A percentile compares a stretch with the other conserved stretches of the same genome.
phyloP scores from a whole-genome alignment of 495 filamentous ascomycete species.

The Daldinia caldariorum region DNA sequence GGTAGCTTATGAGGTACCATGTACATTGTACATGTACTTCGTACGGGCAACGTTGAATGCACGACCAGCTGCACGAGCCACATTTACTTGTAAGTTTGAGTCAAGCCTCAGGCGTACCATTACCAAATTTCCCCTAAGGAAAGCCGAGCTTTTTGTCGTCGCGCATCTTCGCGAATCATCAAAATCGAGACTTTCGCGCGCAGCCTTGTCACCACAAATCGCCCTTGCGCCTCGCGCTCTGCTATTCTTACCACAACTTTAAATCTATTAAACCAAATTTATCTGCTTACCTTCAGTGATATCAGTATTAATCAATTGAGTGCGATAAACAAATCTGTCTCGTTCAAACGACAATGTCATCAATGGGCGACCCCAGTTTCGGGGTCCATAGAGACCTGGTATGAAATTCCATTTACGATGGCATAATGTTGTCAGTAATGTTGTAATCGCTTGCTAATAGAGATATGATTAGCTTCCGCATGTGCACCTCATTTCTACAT shows the following conservation, averaged over 20 bases:
- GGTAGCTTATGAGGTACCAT: background rate
- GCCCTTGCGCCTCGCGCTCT: conserved; percentile 28
- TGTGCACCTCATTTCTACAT: conserved; percentile 83
- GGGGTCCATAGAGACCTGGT: conserved; percentile 72
- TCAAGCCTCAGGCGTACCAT: background rate
- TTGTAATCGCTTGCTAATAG: conserved; percentile 18
- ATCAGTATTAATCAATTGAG: conserved; percentile 14
- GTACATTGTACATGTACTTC: too few species aligned
- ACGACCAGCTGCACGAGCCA: background rate
- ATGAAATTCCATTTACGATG: conserved; percentile 38
- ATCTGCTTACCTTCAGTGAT: background rate
- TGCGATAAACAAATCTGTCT: conserved; percentile 11
- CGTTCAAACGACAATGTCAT: conserved; percentile 37
- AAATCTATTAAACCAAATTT: background rate
- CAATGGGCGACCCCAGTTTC: conserved; percentile 72
- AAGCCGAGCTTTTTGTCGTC: conserved; percentile 27
- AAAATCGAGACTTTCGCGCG: conserved; percentile 37
- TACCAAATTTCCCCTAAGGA: conserved; percentile 19
- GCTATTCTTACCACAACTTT: conserved; percentile 6
- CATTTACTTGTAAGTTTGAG: background rate
- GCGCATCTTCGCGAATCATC: conserved; percentile 46
- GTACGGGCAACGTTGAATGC: too few species aligned
- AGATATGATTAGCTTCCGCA: conserved; percentile 73
- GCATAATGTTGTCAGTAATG: conserved; percentile 23
- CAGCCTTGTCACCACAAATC: conserved; percentile 12